Conservation (phyloP, 2,329 filamentous ascomycete species). For the Xylaria hypoxylon region DNA sequence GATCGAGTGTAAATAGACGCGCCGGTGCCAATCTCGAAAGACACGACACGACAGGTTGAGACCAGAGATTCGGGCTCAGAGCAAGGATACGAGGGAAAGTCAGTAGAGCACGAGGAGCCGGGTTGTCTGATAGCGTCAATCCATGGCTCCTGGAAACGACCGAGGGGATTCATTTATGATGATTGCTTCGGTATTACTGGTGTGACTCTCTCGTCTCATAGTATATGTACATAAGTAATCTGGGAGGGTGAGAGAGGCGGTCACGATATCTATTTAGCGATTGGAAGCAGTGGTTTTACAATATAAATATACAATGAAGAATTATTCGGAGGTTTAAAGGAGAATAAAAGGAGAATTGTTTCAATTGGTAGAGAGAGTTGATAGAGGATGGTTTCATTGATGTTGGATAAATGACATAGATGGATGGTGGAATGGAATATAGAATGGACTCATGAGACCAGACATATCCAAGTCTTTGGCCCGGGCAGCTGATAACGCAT, state of each 20-base stretch:
- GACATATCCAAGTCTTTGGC: too few species aligned
- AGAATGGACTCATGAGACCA: too few species aligned
- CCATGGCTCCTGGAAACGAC: slow-evolving; percentile 45
- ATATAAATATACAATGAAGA: not conserved
- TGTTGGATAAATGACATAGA: too few species aligned
- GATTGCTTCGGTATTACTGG: not conserved
- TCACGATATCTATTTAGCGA: too few species aligned
- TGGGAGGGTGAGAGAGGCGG: too few species aligned
- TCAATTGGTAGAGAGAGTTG: too few species aligned
- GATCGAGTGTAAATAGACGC: slow-evolving; percentile 65
- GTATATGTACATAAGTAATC: not conserved
- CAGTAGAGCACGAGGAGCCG: slow-evolving; percentile 46
- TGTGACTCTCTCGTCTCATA: not conserved
- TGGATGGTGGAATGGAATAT: too few species aligned
- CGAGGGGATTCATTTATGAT: slow-evolving; percentile 38
- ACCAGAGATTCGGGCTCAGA: slow-evolving; percentile 60
- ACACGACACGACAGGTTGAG: slow-evolving; percentile 59
- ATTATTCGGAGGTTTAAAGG: not conserved
- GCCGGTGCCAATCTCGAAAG: slow-evolving; percentile 69
- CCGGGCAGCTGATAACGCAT: too few species aligned
- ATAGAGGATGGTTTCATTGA: too few species aligned
- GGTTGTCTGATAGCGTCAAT: slow-evolving; percentile 34
- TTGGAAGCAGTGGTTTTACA: not conserved
- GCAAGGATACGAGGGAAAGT: slow-evolving; percentile 62
- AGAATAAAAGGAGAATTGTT: not conserved